Base-by-base conservation (phyloP, 1,139 yeast species). In the Fermentozyma sake region DNA sequence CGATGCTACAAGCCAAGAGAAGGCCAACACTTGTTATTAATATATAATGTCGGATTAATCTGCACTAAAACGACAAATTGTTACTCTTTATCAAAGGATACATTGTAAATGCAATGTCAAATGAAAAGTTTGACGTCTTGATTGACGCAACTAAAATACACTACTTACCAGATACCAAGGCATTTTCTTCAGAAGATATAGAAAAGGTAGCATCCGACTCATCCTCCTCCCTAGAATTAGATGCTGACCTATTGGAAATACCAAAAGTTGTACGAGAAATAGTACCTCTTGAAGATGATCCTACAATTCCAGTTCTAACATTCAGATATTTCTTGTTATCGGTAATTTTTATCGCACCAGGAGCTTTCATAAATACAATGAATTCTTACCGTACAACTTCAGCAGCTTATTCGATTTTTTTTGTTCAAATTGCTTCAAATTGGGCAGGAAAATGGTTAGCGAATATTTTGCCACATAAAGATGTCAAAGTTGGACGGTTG, bases 351-450 rank as follows among this genome's bases (percentile, higher is more conserved):
- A 56, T 68, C 2, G 41, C 61, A 2, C 74, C 74, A 2, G 74
- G 73, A 14, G 74, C 74, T 1, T 62, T 68, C 33, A 52, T 67
- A 12, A 69, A 59, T 34, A 67, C 72, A 7, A 57, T 68, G 68
- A 68, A 67, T 39, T 59, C 69, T 2, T 68, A 53, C 42, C 46
- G 74, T 33, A 66, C 72, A 3, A 67, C 72, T 0, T 55, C 69
- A 14, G 71, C 71, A 8, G 62, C 69, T 3, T 67, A 65, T 31
- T 62, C 70, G 17, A 61, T 67, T 14, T 55, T 67, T 27, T 64
- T 66, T 37, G 73, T 67, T 1, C 73, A 67, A 35, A 60, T 68
- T 29, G 60, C 58, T 4, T 46, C 61, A 3, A 66, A 66, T 39
- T 66, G 68, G 52, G 41, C 52, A n/a, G 72, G 72, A 1, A 52